Evolutionary conservation across 257 asterid genomes (phyloP).

Genomic region (Solanum gandarillasii): DNA sequence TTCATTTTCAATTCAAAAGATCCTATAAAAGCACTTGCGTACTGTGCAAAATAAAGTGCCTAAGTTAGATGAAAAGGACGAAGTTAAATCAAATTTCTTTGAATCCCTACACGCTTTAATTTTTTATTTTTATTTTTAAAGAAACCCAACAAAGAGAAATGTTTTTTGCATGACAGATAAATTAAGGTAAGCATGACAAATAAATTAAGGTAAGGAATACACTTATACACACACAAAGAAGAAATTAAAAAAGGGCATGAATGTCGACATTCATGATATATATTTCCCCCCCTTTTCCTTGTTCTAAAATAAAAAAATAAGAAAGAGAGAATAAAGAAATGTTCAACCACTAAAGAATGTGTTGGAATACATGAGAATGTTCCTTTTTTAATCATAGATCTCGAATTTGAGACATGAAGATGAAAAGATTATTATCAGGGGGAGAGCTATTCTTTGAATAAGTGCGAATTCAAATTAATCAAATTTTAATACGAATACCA

Average conservation of each 20-base stretch:
- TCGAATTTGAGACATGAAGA: fast-evolving
- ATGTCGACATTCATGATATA: neutral
- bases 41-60: neutral
- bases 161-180: neutral
- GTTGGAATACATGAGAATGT: fast-evolving
- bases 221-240: neutral
- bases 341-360: neutral
- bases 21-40: neutral
- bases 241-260: too few species aligned
- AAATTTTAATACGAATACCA: too few species aligned
- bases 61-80: neutral
- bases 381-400: fast-evolving
- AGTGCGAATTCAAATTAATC: fast-evolving
- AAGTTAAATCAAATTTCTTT: too few species aligned
- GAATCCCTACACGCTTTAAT: neutral
- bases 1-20: neutral
- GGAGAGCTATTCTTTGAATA: too few species aligned
- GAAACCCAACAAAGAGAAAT: neutral
- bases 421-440: too few species aligned
- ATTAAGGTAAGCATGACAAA: neutral
- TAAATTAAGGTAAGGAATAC: too few species aligned
- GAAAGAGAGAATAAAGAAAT: too few species aligned
- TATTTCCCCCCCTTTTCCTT: neutral
- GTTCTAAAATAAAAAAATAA: neutral
- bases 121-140: too few species aligned